Evolutionary conservation across 805 yeast genomes (phyloP).

Genomic region (Wickerhamomyces strasburgensis): DNA sequence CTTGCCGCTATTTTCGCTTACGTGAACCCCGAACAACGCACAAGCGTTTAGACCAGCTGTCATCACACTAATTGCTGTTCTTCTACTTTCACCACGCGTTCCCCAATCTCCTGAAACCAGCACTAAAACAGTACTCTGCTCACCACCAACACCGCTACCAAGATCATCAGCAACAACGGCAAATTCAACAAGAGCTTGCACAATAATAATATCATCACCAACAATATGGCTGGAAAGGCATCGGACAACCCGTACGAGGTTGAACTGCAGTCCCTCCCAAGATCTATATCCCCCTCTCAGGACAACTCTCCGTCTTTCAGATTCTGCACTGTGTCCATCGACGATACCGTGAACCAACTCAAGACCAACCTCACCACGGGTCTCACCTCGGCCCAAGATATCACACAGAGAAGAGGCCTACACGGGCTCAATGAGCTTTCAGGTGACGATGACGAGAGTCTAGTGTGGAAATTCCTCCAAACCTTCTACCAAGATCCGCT

Average conservation of each 20-base stretch:
- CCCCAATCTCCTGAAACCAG: too few species aligned
- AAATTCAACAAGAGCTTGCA: too few species aligned
- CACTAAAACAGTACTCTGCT: too few species aligned
- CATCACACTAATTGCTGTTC: too few species aligned
- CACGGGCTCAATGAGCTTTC: constrained; percentile 81
- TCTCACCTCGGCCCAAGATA: constrained; percentile 63
- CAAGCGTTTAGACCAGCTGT: too few species aligned
- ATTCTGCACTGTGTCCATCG: constrained; percentile 56
- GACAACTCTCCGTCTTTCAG: constrained; percentile 55
- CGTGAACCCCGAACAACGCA: too few species aligned
- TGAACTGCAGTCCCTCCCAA: constrained; percentile 10
- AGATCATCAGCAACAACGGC: too few species aligned
- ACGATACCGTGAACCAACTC: constrained; percentile 59
- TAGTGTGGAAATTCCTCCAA: constrained; percentile 66
- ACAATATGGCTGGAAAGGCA: neutral
- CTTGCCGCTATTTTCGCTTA: too few species aligned
- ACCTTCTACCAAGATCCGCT: constrained; percentile 89
- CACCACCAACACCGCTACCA: too few species aligned
- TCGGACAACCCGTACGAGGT: constrained; percentile 30
- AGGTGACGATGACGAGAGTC: constrained; percentile 68
- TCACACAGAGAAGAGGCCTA: constrained; percentile 59
- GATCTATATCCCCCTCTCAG: constrained; percentile 25
- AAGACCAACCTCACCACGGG: constrained; percentile 61
- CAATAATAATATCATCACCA: too few species aligned
- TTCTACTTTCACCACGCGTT: too few species aligned